Evolutionary conservation across 345 rosid genomes (phyloP), one percentile per base, ranked within the genome.

Genomic region (Boechera retrofracta): DNA sequence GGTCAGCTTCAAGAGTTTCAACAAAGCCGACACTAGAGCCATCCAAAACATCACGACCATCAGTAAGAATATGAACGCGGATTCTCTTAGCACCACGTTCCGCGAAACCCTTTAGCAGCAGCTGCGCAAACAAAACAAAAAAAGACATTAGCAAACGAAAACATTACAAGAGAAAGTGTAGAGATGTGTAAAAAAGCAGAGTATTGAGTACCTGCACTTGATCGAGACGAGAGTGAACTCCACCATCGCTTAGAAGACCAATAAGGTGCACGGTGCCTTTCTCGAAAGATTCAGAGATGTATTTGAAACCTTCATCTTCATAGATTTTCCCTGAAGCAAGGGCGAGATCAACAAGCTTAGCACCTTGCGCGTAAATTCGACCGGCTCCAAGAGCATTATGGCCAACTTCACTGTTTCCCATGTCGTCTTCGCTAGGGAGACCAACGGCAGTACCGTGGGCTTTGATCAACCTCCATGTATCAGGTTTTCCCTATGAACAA

Each of bases 361-460:
- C 99, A 67, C 99, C 99, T 79, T 95, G 99, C 55, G 97, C 99
- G 77, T 66, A 95, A 59, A 95, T 92, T 13, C 98, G 86, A 11
- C 99, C 98, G 44, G 99, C 97, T 6, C 99, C 98, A 11, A 95
- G 99, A 21, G 99, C 99, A 70, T 95, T 95, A 69, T 95, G 99
- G 64, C 99, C 99, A n/a, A 92, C 99, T 78, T 95, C 99, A 72
- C 99, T 95, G 82, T 95, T 95, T 18, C 99, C 99, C 99, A 92
- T 92, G 70, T 95, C 99, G 75, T 95, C 99, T 21, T 95, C 99
- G 12, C 91, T 83, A 4, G 99, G 99, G 26, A 95, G 98, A 29
- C 99, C 99, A 16, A 92, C 99, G 9, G 98, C 97, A 12, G 64
- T 81, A 41, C 98, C 99, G 52, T 95, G 98, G 57, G 99, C 99